Base-by-base conservation (phyloP, 768 basidiomycete species). In the Ramaria rubella region DNA sequence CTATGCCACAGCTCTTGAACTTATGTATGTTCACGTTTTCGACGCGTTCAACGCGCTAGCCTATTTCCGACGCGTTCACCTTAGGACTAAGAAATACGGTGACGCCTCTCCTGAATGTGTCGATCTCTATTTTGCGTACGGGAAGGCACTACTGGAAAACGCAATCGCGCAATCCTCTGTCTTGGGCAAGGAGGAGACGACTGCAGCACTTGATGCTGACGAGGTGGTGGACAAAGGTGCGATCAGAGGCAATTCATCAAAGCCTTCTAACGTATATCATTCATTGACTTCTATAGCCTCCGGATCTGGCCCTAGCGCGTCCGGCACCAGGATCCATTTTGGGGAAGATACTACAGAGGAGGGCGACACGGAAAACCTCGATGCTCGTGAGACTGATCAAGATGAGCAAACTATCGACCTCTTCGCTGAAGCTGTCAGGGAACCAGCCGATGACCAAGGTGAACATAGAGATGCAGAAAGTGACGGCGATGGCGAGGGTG, bases 91-190 rank as follows among this genome's bases (percentile, higher is more conserved):
- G 64, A 76, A 83, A 63, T 73, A 83, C 58, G 89, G 84, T 34
- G 94, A 98, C 49, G 78, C 92, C 64, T 82, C 87, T 23, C 85
- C 87, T 0, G 85, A 90, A 65, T 85, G 80, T 52, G 95, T 93
- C 7, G 92, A 97, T 64, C 68, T 95, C 21, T 89, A 97, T 59
- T 86, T 95, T 58, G 77, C 81, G 3, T 99, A 98, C 65, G 96
- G 96, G 14, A 93, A 88, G 69, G 93, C 96, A 4, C 72, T 98
- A 40, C 77, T 96, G 55, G 93, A 94, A 73, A 92, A 95, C 65
- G 95, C 94, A 5, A 90, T 97, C 58, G 71, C 82, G 4, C 87
- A 93, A 65, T 86, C 74, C 57, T 81, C 85, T 0, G 95, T 97
- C n/a, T 72, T 99, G 56, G 94, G 92, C 1, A 92, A 92, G 65